These are phyloP conservation scores for Myrica gale DNA, from an alignment of 306 rosid genomes.

Conservation along the genomic window DNA sequence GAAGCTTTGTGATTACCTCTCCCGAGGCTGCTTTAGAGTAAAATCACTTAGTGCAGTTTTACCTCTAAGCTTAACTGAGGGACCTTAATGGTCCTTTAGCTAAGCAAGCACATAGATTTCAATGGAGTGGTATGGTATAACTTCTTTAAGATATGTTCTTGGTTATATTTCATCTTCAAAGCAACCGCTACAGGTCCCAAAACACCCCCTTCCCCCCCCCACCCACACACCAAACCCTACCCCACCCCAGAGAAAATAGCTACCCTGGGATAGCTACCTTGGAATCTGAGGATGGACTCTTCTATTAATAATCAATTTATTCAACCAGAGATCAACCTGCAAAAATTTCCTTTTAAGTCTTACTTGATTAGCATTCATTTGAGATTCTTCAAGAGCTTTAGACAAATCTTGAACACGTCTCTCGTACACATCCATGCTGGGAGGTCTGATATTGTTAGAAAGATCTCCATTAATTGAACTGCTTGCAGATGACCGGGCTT, in stretches of 20 bases:
- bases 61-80: conserved; percentile 9
- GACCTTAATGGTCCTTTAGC: neutral
- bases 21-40: neutral
- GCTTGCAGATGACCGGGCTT: conserved; percentile 54
- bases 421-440: conserved; percentile 55
- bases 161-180: neutral
- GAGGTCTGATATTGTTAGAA: conserved; percentile 51
- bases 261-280: neutral
- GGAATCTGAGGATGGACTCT: neutral
- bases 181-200: neutral
- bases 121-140: neutral
- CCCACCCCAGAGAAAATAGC: neutral
- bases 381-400: conserved; percentile 76
- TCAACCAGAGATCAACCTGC: neutral
- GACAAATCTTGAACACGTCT: conserved; percentile 72
- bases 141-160: neutral
- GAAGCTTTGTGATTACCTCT: neutral
- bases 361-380: conserved; percentile 71
- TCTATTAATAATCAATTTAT: neutral
- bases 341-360: conserved; percentile 30
- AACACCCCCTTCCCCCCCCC: neutral
- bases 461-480: conserved; percentile 57
- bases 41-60: neutral
- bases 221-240: neutral
- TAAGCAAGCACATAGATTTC: neutral